Percentiles rank a stretch among this genome's conserved stretches.
phyloP scores from a whole-genome alignment of 768 basidiomycete genomes.

The Russula foetens region DNA sequence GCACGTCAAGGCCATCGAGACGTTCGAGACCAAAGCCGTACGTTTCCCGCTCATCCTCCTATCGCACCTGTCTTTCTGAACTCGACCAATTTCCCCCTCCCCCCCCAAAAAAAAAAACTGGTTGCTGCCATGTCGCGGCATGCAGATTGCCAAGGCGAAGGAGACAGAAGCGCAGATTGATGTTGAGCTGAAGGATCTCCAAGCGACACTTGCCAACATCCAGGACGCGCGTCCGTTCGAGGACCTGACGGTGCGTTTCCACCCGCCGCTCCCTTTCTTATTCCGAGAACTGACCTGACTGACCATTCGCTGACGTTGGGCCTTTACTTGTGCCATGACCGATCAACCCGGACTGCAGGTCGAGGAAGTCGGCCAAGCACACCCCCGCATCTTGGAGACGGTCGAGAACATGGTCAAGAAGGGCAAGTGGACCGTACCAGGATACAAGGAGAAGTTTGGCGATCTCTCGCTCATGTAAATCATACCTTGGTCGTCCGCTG shows the following conservation, averaged over 20 bases:
- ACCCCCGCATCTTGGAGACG: constrained; percentile 85
- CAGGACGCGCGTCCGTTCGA: constrained; percentile 97
- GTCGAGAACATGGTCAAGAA: constrained; percentile 95
- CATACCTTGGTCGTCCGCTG: background rate
- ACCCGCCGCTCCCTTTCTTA: background rate
- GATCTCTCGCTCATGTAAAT: constrained; percentile 84
- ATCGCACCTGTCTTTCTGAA: too few species aligned
- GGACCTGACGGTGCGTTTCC: constrained; percentile 76
- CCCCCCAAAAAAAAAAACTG: too few species aligned
- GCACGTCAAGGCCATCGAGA: constrained; percentile 91
- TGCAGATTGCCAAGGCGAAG: constrained; percentile 79
- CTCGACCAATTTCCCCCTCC: background rate
- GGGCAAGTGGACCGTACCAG: constrained; percentile 98
- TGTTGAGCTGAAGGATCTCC: constrained; percentile 82
- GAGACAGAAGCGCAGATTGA: constrained; percentile 88
- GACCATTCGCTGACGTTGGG: background rate
- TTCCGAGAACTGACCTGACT: background rate
- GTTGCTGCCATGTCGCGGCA: too few species aligned
- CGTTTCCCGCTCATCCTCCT: constrained; percentile 25
- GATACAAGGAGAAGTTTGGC: constrained; percentile 95
- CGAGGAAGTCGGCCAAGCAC: constrained; percentile 84
- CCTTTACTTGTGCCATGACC: too few species aligned
- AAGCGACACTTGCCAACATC: constrained; percentile 92
- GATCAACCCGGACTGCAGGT: constrained; percentile 37
- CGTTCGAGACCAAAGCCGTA: constrained; percentile 95